Evolutionary conservation across 139 green algal genomes (phyloP), one percentile per base, ranked within the genome.

Genomic region (Cymbomonas tetramitiformis): DNA sequence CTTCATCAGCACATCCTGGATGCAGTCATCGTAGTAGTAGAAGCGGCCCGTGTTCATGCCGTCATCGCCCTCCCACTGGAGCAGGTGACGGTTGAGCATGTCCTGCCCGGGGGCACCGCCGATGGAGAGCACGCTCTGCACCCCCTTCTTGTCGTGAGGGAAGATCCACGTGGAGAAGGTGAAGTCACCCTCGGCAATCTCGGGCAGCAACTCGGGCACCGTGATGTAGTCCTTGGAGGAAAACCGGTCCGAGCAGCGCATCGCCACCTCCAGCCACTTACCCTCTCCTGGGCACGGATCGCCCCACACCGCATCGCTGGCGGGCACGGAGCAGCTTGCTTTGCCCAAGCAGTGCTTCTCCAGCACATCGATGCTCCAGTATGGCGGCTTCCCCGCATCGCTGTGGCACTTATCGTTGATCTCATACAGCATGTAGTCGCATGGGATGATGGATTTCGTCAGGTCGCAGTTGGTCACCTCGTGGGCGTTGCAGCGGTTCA

Each of bases 1-100:
- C 54, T 68, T 68, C 51, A 66, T 53, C 18, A 12, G 38, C 9
- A 68, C 61, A 31, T 68, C 61, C 25, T 68, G 43, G 51, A 68
- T 68, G 39, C 29, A 56, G 61, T 68, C 61, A 26, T 68, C 61
- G 36, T 68, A 68, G 61, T 68, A 68, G 54, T 68, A 68, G 56
- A 68, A 68, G 57, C 40, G 19, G 32, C 61, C 61, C 18, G 28
- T 62, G 54, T 47, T 39, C 12, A 24, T 51, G 5, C 24, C 53
- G 2, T 46, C 21, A 38, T n/a, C n/a, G n/a, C 62, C 58, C 3
- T 44, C 24, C 54, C 57, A 70, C 55, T 70, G 62, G 19, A 70
- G 62, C n/a, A 70, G 15, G 15, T 19, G 53, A 4, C 54, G 54
- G 30, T 19, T 19, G 43, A 15, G 26, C 10, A n/a, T 26, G 1